A percentile compares a stretch with the other conserved stretches of the same genome.
Conservation (phyloP, 2,329 filamentous ascomycete species). For the Grosmannia clavigera region DNA sequence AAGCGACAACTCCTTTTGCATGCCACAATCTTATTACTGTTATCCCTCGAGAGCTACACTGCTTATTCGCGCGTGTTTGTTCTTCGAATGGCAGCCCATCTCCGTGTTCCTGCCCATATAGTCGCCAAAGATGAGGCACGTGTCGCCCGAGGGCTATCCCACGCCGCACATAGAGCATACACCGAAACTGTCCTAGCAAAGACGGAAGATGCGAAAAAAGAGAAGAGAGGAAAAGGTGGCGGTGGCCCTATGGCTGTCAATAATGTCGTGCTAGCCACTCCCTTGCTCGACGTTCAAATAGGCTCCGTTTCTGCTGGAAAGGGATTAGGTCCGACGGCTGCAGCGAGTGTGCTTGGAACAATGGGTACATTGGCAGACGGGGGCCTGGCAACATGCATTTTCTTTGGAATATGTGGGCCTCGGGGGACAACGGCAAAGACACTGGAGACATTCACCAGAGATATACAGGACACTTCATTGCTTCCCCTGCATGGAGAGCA, state of each 20-base stretch:
- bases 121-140: conserved; percentile 62
- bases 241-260: conserved; percentile 58
- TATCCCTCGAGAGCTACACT: conserved; percentile 68
- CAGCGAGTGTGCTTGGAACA: conserved; percentile 66
- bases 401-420: conserved; percentile 86
- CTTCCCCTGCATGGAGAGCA: conserved; percentile 51
- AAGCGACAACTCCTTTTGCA: conserved; percentile 59
- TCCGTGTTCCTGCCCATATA: conserved; percentile 52
- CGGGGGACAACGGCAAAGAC: conserved; percentile 65
- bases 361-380: conserved; percentile 73
- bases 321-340: conserved; percentile 60
- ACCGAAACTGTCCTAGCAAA: conserved; percentile 51
- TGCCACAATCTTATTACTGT: conserved; percentile 55
- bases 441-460: conserved; percentile 76
- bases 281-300: conserved; percentile 65
- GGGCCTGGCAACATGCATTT: conserved; percentile 63
- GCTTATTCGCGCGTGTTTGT: conserved; percentile 63
- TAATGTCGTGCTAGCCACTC: conserved; percentile 62
- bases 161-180: conserved; percentile 55
- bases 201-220: conserved; percentile 50
- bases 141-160: conserved; percentile 61
- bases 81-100: conserved; percentile 54
- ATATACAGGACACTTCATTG: conserved; percentile 83
- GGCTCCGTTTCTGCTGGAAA: conserved; percentile 67
- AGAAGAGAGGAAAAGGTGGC: conserved; percentile 50